Evolutionary conservation across 2,329 filamentous ascomycete genomes (phyloP).

Genomic region (Curvularia eragrostidis): DNA sequence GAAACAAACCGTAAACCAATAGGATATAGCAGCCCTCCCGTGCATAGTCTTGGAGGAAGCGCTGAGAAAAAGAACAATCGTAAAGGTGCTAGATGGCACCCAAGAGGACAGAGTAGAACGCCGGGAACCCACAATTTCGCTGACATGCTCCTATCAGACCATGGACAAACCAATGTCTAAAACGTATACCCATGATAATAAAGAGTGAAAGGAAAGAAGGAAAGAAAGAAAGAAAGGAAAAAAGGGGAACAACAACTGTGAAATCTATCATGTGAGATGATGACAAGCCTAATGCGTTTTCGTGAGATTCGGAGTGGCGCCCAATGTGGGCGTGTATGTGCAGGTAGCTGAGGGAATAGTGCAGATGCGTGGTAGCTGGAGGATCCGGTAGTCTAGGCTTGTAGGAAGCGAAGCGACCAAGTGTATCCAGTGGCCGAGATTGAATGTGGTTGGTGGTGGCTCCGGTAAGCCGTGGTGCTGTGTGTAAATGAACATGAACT

Average conservation of each 20-base stretch:
- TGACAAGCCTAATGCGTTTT: slow-evolving; percentile 46
- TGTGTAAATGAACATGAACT: slow-evolving; percentile 36
- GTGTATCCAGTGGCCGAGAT: slow-evolving; percentile 27
- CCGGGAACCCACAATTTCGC: slow-evolving; percentile 44
- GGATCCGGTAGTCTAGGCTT: slow-evolving; percentile 29
- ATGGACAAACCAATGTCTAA: slow-evolving; percentile 44
- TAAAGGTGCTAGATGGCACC: slow-evolving; percentile 37
- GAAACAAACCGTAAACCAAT: slow-evolving; percentile 43
- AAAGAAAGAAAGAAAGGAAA: neutral
- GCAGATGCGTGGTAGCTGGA: slow-evolving; percentile 27
- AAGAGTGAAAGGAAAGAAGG: slow-evolving; percentile 30
- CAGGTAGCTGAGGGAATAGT: slow-evolving; percentile 45
- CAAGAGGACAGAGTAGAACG: slow-evolving; percentile 34
- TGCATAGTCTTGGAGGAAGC: slow-evolving; percentile 36
- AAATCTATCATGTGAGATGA: slow-evolving; percentile 52
- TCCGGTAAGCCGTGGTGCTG: slow-evolving; percentile 20
- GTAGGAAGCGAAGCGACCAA: slow-evolving; percentile 27
- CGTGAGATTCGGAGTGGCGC: slow-evolving; percentile 46
- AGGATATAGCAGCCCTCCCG: slow-evolving; percentile 27
- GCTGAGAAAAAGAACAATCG: slow-evolving; percentile 37
- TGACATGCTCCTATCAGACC: slow-evolving; percentile 39
- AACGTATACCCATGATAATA: slow-evolving; percentile 34
- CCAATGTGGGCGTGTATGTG: slow-evolving; percentile 36
- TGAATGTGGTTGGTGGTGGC: slow-evolving; percentile 20
- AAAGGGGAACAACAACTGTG: slow-evolving; percentile 23